Conservation (phyloP, 768 basidiomycete species). For the Artomyces pyxidatus region DNA sequence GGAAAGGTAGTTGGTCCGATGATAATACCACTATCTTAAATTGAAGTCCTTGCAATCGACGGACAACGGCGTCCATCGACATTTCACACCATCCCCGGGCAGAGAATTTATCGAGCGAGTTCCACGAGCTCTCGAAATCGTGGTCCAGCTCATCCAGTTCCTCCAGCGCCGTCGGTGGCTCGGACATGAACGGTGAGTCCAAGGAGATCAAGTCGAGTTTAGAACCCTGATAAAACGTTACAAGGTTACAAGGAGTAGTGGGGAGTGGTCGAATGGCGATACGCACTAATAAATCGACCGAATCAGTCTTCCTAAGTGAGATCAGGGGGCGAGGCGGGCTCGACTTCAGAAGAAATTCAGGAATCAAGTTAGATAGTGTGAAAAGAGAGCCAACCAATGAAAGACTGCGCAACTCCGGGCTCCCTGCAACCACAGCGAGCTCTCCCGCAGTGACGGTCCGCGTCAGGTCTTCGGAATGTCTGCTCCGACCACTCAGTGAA, state of each 20-base stretch:
- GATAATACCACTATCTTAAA: constrained; percentile 42
- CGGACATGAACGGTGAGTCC: constrained; percentile 60
- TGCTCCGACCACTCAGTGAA: neutral
- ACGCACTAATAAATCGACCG: too few relatives aligned
- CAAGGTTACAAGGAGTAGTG: too few relatives aligned
- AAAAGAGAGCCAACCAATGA: neutral
- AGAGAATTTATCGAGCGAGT: constrained; percentile 32
- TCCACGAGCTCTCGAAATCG: constrained; percentile 57
- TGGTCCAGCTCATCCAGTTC: constrained; percentile 14
- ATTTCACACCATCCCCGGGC: constrained; percentile 63
- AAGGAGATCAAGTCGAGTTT: constrained; percentile 60
- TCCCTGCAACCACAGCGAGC: constrained; percentile 15
- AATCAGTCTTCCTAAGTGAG: too few relatives aligned
- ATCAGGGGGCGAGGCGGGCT: too few relatives aligned
- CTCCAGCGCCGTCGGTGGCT: constrained; percentile 22
- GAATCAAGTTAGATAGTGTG: too few relatives aligned
- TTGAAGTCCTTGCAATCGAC: constrained; percentile 42
- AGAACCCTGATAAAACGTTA: constrained; percentile 22
- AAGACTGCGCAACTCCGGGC: constrained; percentile 9
- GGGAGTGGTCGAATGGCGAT: too few relatives aligned
- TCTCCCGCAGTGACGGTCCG: constrained; percentile 16
- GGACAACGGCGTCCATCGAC: constrained; percentile 45
- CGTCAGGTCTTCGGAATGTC: neutral
- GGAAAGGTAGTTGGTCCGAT: constrained; percentile 48
- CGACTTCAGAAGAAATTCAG: too few relatives aligned